Evolutionary conservation across 2,329 filamentous ascomycete species (phyloP).

Genomic region (Sclerotinia borealis): DNA sequence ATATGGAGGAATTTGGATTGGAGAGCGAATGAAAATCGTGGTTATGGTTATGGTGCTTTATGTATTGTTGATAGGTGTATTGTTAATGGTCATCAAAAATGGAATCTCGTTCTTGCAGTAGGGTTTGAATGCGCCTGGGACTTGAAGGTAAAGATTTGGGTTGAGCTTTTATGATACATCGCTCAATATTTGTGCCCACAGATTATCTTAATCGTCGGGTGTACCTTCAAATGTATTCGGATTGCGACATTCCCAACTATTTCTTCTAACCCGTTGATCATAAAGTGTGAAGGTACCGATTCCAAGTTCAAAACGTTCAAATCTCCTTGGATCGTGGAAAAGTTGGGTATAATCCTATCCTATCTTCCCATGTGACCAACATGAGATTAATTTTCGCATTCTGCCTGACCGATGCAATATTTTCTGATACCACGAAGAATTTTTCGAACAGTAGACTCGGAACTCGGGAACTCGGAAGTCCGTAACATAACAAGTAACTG

Average conservation of each 20-base stretch:
- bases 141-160: conserved; percentile 50
- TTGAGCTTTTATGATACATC: conserved; percentile 58
- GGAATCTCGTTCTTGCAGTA: conserved; percentile 46
- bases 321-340: conserved; percentile 45
- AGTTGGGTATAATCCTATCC: conserved; percentile 46
- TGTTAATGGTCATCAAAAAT: conserved; percentile 44
- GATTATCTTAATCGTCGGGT: conserved; percentile 60
- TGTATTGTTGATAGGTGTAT: conserved; percentile 35
- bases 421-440: conserved; percentile 54
- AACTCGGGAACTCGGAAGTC: neutral
- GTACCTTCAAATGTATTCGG: no score
- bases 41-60: conserved; percentile 32
- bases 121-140: conserved; percentile 48
- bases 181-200: no score
- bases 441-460: conserved; percentile 36
- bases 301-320: no score
- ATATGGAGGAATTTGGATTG: conserved; percentile 22
- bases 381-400: conserved; percentile 46
- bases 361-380: conserved; percentile 58
- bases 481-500: neutral
- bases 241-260: no score
- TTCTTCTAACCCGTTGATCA: no score
- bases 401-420: conserved; percentile 45
- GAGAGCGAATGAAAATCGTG: conserved; percentile 34
- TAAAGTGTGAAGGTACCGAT: no score